Percentiles rank a stretch among this genome's conserved stretches.
Conservation (phyloP, 371 early-diverging fungal species). For the Mortierella sp. region DNA sequence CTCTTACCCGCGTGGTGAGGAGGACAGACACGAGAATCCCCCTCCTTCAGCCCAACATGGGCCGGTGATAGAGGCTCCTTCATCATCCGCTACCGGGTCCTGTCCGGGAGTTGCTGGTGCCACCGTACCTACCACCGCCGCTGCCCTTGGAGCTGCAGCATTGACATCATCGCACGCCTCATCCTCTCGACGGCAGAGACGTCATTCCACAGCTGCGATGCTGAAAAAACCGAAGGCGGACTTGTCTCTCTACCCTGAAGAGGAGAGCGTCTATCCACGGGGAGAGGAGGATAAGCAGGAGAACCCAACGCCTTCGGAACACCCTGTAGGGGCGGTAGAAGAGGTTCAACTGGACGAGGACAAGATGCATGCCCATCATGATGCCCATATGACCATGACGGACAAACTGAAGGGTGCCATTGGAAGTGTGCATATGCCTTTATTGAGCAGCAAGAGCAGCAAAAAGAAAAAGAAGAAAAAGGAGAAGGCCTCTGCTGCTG, state of each 20-base stretch:
- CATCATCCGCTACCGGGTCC: background rate
- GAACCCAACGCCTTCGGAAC: conserved; percentile 14
- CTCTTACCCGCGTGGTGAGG: conserved; percentile 12
- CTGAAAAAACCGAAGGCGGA: conserved; percentile 10
- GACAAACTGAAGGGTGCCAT: conserved; percentile 7
- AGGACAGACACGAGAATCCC: background rate
- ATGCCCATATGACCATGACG: conserved; percentile 8
- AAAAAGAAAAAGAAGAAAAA: background rate
- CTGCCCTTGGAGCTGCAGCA: background rate
- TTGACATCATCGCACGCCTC: background rate
- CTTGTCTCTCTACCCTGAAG: conserved; percentile 6
- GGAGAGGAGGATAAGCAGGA: conserved; percentile 6
- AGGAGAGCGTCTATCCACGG: conserved; percentile 5
- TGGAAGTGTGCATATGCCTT: conserved; percentile 10
- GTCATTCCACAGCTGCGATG: conserved; percentile 3
- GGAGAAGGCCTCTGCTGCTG: background rate
- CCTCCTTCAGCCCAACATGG: background rate
- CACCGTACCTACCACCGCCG: background rate
- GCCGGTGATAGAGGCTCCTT: background rate
- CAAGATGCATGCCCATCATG: conserved; percentile 8
- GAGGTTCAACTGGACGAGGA: conserved; percentile 10
- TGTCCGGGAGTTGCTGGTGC: background rate
- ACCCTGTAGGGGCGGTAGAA: conserved; percentile 1
- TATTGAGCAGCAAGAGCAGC: background rate
- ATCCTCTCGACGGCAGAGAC: background rate